Base-by-base conservation (phyloP, 805 yeast genomes). In the Isabelozyma heimii region DNA sequence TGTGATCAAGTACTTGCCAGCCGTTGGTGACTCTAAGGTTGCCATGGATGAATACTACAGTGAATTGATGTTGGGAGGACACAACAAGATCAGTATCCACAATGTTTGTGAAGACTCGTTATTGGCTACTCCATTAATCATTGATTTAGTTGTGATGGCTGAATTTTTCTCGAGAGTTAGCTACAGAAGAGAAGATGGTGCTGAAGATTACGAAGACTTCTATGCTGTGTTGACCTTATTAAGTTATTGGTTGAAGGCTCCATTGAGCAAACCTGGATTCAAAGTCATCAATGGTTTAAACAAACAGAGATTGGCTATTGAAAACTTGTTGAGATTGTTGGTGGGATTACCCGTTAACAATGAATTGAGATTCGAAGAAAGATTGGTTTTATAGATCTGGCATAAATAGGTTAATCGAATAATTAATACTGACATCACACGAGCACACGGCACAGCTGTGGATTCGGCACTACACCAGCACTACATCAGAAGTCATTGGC, bases 1-100 rank as follows among this genome's bases (percentile, higher is more conserved):
- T 67, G 97, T 91, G 52, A 91, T 91, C 77, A 91, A 91, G 75
- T 91, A 91, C 70, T 74, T 92, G 66, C 87, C 89, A 48, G 97
- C 97, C 8, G 97, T 91, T 44, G 97, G 96, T 37, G 98, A 91
- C 71, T 85, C 94, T 55, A 91, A 91, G 77, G 97, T 91, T 55
- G 98, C 98, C 46, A 92, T 91, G 97, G 98, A 91, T 70, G 97
- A 92, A 75, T 91, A 91, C 75, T 90, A 92, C 76, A 87, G 95
- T 48, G 97, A 91, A 72, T 83, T 91, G 65, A 92, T 91, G 97
- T 80, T 91, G 60, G 98, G 98, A 52, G 98, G 98, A 42, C 97
- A 91, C 75, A 92, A 91, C 76, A 87, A 94, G 66, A 87, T 91
- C 57, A 84, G 95, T 43, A 87, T 92, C 64, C 96, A 91, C 74